phyloP scores from a whole-genome alignment of 805 yeast genomes.

The Lipomyces yamanashiensis region DNA sequence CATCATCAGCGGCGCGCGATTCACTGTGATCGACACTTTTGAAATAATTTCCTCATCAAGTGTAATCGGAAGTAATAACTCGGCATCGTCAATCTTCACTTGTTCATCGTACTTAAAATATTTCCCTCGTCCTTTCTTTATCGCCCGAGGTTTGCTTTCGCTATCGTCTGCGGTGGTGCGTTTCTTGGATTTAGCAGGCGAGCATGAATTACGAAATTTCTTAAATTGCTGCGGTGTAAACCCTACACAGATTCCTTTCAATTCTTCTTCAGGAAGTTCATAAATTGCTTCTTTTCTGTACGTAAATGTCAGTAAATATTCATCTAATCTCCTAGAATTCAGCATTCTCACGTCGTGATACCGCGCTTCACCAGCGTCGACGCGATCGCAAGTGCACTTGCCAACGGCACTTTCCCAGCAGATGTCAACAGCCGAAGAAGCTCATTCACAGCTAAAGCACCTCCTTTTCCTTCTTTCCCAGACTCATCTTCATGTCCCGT shows the following conservation, averaged over 20 bases:
- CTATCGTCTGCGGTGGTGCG: neutral
- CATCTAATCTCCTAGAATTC: neutral
- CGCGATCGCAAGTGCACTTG: conserved; percentile 27
- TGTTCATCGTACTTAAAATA: neutral
- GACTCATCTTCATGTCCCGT: no score
- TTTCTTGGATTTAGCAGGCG: neutral
- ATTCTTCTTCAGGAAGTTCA: conserved; percentile 15
- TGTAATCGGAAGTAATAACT: conserved; percentile 17
- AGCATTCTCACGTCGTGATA: conserved; percentile 18
- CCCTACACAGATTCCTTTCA: conserved; percentile 13
- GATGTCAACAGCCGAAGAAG: conserved; percentile 25
- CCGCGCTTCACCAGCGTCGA: conserved; percentile 23
- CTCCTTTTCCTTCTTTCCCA: neutral
- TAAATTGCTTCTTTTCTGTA: conserved; percentile 20
- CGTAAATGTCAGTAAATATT: neutral
- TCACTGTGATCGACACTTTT: conserved; percentile 9
- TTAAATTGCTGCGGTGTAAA: conserved; percentile 16
- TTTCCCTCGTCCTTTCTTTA: conserved; percentile 9
- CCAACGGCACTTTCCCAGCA: conserved; percentile 26
- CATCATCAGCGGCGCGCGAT: conserved; percentile 35
- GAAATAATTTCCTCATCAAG: conserved; percentile 8
- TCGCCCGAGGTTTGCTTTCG: neutral
- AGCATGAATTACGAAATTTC: conserved; percentile 16
- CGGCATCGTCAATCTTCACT: conserved; percentile 12
- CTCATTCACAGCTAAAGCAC: conserved; percentile 19